phyloP scores from a whole-genome alignment of 202 grass and related monocot genomes.

The Bolboschoenoplectus hybrid region DNA sequence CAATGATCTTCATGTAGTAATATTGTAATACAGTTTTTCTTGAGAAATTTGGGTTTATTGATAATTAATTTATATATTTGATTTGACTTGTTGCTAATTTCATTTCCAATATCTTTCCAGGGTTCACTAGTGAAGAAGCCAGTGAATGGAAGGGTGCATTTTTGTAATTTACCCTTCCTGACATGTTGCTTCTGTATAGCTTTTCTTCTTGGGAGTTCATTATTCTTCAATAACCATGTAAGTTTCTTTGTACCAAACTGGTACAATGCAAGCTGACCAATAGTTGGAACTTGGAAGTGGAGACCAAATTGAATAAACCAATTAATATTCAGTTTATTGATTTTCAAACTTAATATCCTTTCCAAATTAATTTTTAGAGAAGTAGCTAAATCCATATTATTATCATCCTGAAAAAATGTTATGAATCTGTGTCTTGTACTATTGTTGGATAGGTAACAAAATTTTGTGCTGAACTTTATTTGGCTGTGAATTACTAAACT shows the following conservation, averaged over 20 bases:
- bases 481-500: background rate
- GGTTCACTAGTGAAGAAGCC: conserved; percentile 35
- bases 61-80: background rate
- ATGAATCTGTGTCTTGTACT: background rate
- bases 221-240: conserved; percentile 45
- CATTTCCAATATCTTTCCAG: conserved; percentile 32
- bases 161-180: conserved; percentile 39
- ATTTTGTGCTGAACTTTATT: background rate
- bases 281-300: background rate
- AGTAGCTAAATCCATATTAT: background rate
- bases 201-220: conserved; percentile 44
- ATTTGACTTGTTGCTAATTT: conserved; percentile 20
- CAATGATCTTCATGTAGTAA: conserved; percentile 1
- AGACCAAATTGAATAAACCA: background rate
- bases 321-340: conserved; percentile 10
- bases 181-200: conserved; percentile 42
- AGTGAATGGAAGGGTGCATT: conserved; percentile 38
- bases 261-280: background rate
- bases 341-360: background rate
- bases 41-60: background rate
- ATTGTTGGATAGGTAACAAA: background rate
- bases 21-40: background rate
- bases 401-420: background rate
- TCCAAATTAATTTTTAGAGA: background rate
- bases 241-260: background rate